Evolutionary conservation across 345 rosid genomes (phyloP).

Genomic region (Triadica sebifera): DNA sequence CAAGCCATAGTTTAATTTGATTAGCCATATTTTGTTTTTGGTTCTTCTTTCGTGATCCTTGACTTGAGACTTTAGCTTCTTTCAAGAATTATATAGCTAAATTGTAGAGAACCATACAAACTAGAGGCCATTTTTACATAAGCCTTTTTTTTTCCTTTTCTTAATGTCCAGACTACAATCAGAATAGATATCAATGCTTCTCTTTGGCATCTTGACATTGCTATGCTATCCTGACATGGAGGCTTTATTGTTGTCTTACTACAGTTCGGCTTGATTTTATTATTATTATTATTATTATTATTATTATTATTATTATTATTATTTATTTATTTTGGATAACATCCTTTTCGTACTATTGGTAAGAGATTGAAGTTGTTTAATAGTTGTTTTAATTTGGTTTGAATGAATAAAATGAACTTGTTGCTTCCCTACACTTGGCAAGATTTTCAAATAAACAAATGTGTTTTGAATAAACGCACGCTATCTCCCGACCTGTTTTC

Average conservation of each 20-base stretch:
- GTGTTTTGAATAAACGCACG: too few relatives aligned
- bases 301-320: too few relatives aligned
- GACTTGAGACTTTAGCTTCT: conserved; percentile 1
- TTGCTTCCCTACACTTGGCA: too few relatives aligned
- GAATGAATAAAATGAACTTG: too few relatives aligned
- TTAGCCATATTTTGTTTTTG: background rate
- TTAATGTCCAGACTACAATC: too few relatives aligned
- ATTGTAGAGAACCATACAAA: background rate
- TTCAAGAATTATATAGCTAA: background rate
- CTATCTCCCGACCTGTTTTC: too few relatives aligned
- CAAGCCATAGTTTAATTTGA: background rate
- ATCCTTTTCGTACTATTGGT: too few relatives aligned
- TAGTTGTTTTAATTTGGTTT: too few relatives aligned
- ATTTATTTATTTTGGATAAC: too few relatives aligned
- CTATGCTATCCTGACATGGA: background rate
- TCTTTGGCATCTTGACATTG: background rate
- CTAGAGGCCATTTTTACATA: background rate
- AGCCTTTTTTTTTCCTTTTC: background rate
- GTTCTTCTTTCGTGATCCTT: background rate
- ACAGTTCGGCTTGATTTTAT: background rate
- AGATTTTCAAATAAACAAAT: too few relatives aligned
- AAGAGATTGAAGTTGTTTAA: too few relatives aligned
- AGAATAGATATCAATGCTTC: background rate
- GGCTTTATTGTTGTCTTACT: background rate
- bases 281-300: too few relatives aligned